Conservation (phyloP, 2,329 filamentous ascomycete species). For the Neocucurbitaria cava region DNA sequence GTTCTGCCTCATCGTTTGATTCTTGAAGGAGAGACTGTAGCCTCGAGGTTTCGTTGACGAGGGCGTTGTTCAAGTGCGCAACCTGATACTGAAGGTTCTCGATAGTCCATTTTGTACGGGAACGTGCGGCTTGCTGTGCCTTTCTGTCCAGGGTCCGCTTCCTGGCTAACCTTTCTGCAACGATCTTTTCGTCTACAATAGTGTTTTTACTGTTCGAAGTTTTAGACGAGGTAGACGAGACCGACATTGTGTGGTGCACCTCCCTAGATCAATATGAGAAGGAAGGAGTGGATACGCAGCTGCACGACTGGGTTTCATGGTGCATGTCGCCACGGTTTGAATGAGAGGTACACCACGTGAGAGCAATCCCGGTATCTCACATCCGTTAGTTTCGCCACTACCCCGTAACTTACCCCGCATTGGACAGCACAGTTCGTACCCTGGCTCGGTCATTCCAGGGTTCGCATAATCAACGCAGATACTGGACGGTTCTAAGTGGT, state of each 20-base stretch:
- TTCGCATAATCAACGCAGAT: neutral
- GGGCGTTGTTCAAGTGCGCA: slow-evolving; percentile 20
- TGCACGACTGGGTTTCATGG: neutral
- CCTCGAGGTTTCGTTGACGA: slow-evolving; percentile 17
- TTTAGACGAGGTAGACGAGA: neutral
- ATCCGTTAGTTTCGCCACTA: neutral
- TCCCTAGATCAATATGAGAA: neutral
- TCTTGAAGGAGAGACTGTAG: slow-evolving; percentile 19
- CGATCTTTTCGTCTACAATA: neutral
- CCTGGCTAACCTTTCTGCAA: slow-evolving; percentile 19
- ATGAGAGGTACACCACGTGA: neutral
- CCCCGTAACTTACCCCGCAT: slow-evolving; percentile 1
- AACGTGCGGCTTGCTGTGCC: slow-evolving; percentile 32
- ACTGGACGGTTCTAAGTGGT: neutral
- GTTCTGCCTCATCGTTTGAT: slow-evolving; percentile 5
- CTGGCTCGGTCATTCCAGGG: neutral
- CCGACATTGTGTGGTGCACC: neutral
- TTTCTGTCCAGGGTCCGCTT: slow-evolving; percentile 34
- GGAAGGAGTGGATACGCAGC: neutral
- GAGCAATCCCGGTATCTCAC: neutral
- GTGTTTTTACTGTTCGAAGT: neutral
- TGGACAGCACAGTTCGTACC: neutral
- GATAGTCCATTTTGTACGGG: slow-evolving; percentile 30
- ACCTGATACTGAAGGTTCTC: slow-evolving; percentile 31
- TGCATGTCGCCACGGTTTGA: neutral